These are phyloP conservation scores for Hansfordia pulvinata DNA, from an alignment of 2,329 filamentous ascomycete species.

Conservation along the genomic window DNA sequence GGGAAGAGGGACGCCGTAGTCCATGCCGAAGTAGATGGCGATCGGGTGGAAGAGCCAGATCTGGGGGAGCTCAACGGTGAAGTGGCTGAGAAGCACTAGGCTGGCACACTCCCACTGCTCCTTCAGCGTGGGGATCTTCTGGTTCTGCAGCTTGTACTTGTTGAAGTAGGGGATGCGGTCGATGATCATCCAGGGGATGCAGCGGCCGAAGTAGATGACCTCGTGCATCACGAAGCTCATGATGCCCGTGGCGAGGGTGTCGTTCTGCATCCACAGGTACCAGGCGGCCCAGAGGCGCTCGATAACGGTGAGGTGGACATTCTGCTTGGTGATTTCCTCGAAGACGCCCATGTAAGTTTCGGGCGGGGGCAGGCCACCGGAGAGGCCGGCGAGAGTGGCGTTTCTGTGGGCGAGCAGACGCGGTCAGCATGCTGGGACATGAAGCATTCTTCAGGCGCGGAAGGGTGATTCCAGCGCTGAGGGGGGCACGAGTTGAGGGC, in stretches of 20 bases:
- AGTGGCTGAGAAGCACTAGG: conserved; percentile 87
- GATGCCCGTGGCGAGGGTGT: conserved; percentile 89
- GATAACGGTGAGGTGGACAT: conserved; percentile 73
- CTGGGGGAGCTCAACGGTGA: conserved; percentile 95
- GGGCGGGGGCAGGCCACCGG: conserved; percentile 29
- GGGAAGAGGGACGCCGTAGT: conserved; percentile 82
- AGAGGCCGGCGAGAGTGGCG: conserved; percentile 29
- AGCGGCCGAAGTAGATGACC: conserved; percentile 83
- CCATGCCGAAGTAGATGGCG: conserved; percentile 82
- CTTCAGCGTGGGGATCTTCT: conserved; percentile 80
- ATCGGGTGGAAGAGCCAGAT: conserved; percentile 99
- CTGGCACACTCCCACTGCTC: conserved; percentile 93
- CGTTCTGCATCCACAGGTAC: conserved; percentile 98
- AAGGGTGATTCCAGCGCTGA: no score
- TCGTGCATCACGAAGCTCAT: conserved; percentile 97
- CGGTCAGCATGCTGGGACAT: no score
- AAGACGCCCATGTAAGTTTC: conserved; percentile 42
- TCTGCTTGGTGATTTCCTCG: conserved; percentile 54
- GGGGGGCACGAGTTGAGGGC: no score
- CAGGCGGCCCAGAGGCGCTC: conserved; percentile 90
- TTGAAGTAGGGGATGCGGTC: conserved; percentile 78
- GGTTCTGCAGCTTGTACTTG: conserved; percentile 85
- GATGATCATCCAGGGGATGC: conserved; percentile 83
- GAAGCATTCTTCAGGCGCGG: no score
- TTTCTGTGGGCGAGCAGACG: no score